phyloP scores from a whole-genome alignment of 768 basidiomycete genomes.

The Podaxis sp. region DNA sequence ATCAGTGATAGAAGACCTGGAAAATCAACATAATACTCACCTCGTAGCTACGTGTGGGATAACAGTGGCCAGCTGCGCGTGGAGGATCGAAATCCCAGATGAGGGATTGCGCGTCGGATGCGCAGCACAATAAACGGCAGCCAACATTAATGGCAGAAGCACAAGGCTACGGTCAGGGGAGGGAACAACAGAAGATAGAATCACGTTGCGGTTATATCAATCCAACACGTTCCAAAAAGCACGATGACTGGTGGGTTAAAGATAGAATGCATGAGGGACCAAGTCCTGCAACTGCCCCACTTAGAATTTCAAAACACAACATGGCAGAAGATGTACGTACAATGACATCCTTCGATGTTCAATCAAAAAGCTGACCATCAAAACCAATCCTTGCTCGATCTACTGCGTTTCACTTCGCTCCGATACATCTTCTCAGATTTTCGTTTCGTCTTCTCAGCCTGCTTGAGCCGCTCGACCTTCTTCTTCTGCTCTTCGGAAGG shows the following conservation, averaged over 20 bases:
- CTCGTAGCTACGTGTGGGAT: too few species aligned
- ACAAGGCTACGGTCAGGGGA: too few species aligned
- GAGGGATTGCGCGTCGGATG: too few species aligned
- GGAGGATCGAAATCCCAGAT: too few species aligned
- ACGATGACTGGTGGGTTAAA: background rate
- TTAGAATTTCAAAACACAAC: background rate
- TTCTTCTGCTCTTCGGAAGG: constrained; percentile 53
- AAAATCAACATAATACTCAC: too few species aligned
- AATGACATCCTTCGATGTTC: background rate
- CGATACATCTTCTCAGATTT: constrained; percentile 48
- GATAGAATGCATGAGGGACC: background rate
- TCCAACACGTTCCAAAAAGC: too few species aligned
- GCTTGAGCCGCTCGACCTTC: constrained; percentile 42
- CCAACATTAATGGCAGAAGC: too few species aligned
- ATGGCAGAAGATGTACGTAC: background rate
- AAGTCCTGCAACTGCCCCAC: background rate
- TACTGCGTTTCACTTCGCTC: constrained; percentile 44
- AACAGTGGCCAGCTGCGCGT: too few species aligned
- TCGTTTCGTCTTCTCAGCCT: constrained; percentile 42
- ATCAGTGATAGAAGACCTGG: too few species aligned
- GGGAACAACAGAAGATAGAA: too few species aligned
- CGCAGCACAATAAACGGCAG: too few species aligned
- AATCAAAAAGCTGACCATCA: background rate
- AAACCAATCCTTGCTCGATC: constrained; percentile 13
- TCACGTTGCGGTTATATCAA: too few species aligned